Percentiles rank a stretch among this genome's conserved stretches.
phyloP scores from a whole-genome alignment of 73 alveolate genomes.

The Breviolum minutum region DNA sequence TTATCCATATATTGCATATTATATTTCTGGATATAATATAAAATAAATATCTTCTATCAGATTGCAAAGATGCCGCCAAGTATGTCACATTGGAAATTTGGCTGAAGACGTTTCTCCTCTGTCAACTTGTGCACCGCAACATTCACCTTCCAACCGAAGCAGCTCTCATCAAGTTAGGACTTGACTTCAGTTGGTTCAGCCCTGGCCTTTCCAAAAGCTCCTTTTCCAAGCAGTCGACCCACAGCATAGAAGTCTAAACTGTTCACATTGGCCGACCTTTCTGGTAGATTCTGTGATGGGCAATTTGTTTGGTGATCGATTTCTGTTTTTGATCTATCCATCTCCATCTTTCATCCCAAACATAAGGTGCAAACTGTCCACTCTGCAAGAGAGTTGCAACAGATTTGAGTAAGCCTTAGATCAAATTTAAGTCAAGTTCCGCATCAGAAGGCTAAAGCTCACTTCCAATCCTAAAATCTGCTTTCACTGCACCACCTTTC shows the following conservation, averaged over 20 bases:
- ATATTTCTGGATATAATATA: not conserved
- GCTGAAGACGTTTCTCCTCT: not conserved
- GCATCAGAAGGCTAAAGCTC: too few species aligned
- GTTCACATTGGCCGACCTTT: constrained; percentile 36
- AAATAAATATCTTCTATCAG: too few species aligned
- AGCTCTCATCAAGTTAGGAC: not conserved
- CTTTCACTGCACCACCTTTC: too few species aligned
- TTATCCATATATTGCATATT: too few species aligned
- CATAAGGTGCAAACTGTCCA: not conserved
- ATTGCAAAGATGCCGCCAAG: not conserved
- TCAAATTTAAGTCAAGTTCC: too few species aligned
- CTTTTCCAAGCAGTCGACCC: constrained; percentile 96
- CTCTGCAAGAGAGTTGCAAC: constrained; percentile 11
- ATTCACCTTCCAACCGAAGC: constrained; percentile 78
- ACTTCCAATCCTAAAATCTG: too few species aligned
- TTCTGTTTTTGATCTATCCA: not conserved
- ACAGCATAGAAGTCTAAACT: constrained; percentile 95
- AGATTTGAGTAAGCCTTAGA: constrained; percentile 3
- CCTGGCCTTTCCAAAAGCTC: constrained; percentile 96
- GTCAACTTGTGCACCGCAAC: constrained; percentile 96
- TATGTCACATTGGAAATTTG: not conserved
- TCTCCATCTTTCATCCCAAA: not conserved
- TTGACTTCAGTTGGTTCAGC: not conserved
- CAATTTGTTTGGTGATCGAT: not conserved
- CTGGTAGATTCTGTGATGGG: too few species aligned